phyloP scores from a whole-genome alignment of 169 alveolate genomes.

The Plasmodium blacklocki region DNA sequence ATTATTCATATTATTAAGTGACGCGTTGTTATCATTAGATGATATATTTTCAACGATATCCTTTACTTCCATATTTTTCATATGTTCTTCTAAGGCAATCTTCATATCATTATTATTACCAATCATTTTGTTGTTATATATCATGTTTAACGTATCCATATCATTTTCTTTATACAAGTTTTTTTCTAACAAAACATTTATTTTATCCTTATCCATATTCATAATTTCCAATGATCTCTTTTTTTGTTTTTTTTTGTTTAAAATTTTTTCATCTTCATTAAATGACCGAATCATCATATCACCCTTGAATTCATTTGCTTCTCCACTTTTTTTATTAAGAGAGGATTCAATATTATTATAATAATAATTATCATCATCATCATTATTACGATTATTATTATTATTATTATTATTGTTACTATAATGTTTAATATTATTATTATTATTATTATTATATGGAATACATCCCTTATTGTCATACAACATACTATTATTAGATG shows the following conservation, averaged over 20 bases:
- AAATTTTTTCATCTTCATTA: neutral
- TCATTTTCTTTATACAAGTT: too few species aligned
- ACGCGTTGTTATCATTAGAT: neutral
- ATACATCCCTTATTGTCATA: slow-evolving; percentile 6
- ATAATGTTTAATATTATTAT: too few species aligned
- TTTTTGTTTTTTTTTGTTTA: too few species aligned
- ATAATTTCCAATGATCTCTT: too few species aligned
- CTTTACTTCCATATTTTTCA: neutral
- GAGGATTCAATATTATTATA: too few species aligned
- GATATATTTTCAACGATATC: neutral
- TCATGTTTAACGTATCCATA: too few species aligned
- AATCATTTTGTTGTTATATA: neutral
- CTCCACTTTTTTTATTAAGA: neutral
- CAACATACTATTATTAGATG: slow-evolving; percentile 7
- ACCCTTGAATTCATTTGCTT: neutral
- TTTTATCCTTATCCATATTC: too few species aligned
- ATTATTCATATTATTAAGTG: neutral
- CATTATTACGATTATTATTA: too few species aligned
- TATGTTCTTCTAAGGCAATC: too few species aligned
- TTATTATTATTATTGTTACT: too few species aligned
- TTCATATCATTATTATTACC: neutral
- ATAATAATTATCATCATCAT: too few species aligned
- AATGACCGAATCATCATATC: neutral
- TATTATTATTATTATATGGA: neutral
- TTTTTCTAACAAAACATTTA: too few species aligned